Evolutionary conservation across 2,329 filamentous ascomycete genomes (phyloP), one percentile per base, ranked within the genome.

Genomic region (Diaporthe aspalathi): DNA sequence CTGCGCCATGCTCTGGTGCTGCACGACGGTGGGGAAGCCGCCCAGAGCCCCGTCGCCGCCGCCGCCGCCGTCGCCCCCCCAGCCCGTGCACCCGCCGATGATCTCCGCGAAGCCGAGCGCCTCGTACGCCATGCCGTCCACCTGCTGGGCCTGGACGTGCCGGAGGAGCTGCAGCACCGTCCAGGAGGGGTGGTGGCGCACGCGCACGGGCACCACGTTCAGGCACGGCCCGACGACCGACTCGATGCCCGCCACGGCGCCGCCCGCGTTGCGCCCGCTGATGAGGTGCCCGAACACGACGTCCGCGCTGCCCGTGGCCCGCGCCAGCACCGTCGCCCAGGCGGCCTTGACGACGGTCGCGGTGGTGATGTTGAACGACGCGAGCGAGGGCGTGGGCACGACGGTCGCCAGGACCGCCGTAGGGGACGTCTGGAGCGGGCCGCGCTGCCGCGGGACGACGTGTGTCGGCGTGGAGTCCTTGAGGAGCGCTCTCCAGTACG

Each of bases 321-420:
- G 78, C 4, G 82, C 80, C 6, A 85, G 75, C 14, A 82, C 80
- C 1, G 77, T 74, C 0, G 83, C 80, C 84, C 84, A 85, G 0
- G 84, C 83, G n/a, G 81, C 82, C 69, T 85, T 85, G 74, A 85
- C 76, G 24, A 85, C 68, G 0, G 83, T 84, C 9, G 84, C 83
- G 12, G 76, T 76, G 11, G 81, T 83, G 63, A 82, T 80, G 74
- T 72, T 68, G 40, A 72, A 72, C 2, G 72, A 57, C 22, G 54
- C n/a, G 35, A 57, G 54, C n/a, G 54, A 57, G 14, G n/a, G 54
- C 38, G 54, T 57, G 5, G 54, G 27, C 14, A 57, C 54, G 14
- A 57, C 35, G 9, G 54, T 4, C 5, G 40, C 40, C 35, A 57
- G 29, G 7, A 40, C 32, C 24, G 24, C 32, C 17, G 54, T 57